Conservation (phyloP, 2,329 filamentous ascomycete species). For the Graphiopsis chlorocephala region DNA sequence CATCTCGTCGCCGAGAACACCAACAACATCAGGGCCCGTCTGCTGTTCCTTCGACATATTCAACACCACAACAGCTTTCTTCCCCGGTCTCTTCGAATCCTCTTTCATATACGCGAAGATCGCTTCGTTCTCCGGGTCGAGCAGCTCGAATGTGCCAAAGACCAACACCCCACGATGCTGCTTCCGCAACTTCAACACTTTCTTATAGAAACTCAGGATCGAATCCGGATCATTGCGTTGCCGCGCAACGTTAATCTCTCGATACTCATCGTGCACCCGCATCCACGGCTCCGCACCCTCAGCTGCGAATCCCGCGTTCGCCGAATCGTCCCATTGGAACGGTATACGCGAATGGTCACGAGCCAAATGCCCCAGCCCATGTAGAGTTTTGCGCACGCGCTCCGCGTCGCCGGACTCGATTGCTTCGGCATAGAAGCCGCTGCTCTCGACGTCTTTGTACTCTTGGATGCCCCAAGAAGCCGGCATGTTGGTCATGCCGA, state of each 20-base stretch:
- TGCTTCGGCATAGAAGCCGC: conserved; percentile 43
- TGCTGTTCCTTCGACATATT: conserved; percentile 37
- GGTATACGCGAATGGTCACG: conserved; percentile 70
- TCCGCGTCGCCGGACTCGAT: conserved; percentile 26
- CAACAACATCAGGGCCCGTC: conserved; percentile 18
- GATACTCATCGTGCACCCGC: conserved; percentile 63
- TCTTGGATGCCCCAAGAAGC: conserved; percentile 56
- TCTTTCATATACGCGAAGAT: conserved; percentile 51
- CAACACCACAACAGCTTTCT: conserved; percentile 36
- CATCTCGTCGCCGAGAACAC: not conserved
- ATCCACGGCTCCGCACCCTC: conserved; percentile 63
- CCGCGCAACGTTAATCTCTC: conserved; percentile 59
- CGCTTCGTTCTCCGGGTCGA: conserved; percentile 51
- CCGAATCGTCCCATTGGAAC: conserved; percentile 65
- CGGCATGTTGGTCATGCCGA: conserved; percentile 65
- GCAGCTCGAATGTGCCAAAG: conserved; percentile 61
- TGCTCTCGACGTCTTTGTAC: conserved; percentile 64
- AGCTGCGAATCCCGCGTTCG: conserved; percentile 64
- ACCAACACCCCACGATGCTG: conserved; percentile 61
- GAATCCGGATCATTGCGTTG: conserved; percentile 51
- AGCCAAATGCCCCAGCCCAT: conserved; percentile 56
- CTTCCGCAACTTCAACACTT: conserved; percentile 55
- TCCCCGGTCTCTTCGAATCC: conserved; percentile 22
- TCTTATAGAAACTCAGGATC: conserved; percentile 61
- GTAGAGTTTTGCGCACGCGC: conserved; percentile 47